These are phyloP conservation scores for Areca catechu DNA, from an alignment of 176 grass and related monocot species.

Conservation along the genomic window DNA sequence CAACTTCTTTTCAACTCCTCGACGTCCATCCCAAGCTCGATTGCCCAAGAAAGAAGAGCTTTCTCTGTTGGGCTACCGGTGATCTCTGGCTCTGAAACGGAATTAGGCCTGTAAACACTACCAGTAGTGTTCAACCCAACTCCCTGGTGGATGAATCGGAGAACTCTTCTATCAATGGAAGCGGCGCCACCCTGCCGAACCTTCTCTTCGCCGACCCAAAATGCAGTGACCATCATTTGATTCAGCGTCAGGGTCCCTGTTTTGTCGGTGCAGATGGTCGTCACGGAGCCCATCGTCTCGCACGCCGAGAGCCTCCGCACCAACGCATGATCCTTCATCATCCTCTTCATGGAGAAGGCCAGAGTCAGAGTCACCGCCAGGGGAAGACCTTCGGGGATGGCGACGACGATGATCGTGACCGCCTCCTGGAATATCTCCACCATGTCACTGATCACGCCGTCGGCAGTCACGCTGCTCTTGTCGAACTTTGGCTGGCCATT, in stretches of 20 bases:
- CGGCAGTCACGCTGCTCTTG: slow-evolving; percentile 16
- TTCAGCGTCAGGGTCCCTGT: slow-evolving; percentile 81
- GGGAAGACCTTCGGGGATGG: slow-evolving; percentile 71
- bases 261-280: slow-evolving; percentile 86
- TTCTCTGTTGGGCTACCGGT: slow-evolving; percentile 85
- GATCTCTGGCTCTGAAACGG: slow-evolving; percentile 40
- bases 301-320: slow-evolving; percentile 83
- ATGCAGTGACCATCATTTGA: slow-evolving; percentile 62
- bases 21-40: slow-evolving; percentile 48
- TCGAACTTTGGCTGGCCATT: slow-evolving; percentile 37
- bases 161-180: not conserved
- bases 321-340: slow-evolving; percentile 89
- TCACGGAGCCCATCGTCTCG: slow-evolving; percentile 92
- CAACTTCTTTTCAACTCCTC: slow-evolving; percentile 25
- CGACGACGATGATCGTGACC: slow-evolving; percentile 84
- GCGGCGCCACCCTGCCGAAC: not conserved
- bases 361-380: slow-evolving; percentile 79
- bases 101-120: slow-evolving; percentile 41
- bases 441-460: slow-evolving; percentile 38
- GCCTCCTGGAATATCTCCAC: slow-evolving; percentile 83
- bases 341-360: slow-evolving; percentile 93
- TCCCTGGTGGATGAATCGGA: slow-evolving; percentile 36
- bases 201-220: slow-evolving; percentile 44
- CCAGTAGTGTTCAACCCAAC: slow-evolving; percentile 75
- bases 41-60: slow-evolving; percentile 72